Percentiles rank a stretch among this genome's conserved stretches.
These are phyloP conservation scores for Acacia acuminata DNA, from an alignment of 306 rosid species.

Conservation along the genomic window DNA sequence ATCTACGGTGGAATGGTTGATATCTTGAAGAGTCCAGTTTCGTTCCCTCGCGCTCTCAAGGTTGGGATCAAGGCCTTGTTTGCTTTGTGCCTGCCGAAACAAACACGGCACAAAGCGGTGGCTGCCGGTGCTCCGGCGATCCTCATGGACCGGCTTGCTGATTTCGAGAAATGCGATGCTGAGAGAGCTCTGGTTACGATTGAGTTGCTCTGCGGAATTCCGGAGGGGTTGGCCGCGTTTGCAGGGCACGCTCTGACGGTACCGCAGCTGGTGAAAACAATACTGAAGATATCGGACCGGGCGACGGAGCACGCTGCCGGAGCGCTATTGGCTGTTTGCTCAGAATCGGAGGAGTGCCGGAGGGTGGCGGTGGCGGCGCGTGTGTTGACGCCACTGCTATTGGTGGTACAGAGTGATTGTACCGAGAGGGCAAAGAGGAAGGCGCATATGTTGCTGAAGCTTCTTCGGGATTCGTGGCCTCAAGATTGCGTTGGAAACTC, in stretches of 20 bases:
- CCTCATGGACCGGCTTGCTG: constrained; percentile 65
- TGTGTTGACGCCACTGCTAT: constrained; percentile 67
- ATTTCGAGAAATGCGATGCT: constrained; percentile 78
- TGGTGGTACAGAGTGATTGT: constrained; percentile 89
- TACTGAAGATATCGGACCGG: constrained; percentile 74
- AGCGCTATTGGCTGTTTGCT: constrained; percentile 75
- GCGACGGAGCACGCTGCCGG: constrained; percentile 93
- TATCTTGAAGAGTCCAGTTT: constrained; percentile 49
- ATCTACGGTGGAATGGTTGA: constrained; percentile 75
- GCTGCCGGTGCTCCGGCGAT: constrained; percentile 66
- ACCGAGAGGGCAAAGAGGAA: constrained; percentile 90
- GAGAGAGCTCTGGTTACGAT: constrained; percentile 84
- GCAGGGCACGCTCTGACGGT: constrained; percentile 71
- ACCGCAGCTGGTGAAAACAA: constrained; percentile 74
- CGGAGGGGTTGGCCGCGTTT: constrained; percentile 59
- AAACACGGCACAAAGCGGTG: constrained; percentile 70
- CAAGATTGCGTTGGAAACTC: constrained; percentile 70
- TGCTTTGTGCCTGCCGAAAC: constrained; percentile 72
- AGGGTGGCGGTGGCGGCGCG: constrained; percentile 83
- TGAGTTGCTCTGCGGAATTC: constrained; percentile 73
- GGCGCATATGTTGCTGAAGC: constrained; percentile 85
- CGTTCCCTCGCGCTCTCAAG: constrained; percentile 63
- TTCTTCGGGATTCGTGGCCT: constrained; percentile 98
- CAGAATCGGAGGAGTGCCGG: constrained; percentile 60
- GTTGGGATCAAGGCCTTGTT: constrained; percentile 77